Evolutionary conservation across 768 basidiomycete species (phyloP).

Genomic region (Hygrophorus pudorinus): DNA sequence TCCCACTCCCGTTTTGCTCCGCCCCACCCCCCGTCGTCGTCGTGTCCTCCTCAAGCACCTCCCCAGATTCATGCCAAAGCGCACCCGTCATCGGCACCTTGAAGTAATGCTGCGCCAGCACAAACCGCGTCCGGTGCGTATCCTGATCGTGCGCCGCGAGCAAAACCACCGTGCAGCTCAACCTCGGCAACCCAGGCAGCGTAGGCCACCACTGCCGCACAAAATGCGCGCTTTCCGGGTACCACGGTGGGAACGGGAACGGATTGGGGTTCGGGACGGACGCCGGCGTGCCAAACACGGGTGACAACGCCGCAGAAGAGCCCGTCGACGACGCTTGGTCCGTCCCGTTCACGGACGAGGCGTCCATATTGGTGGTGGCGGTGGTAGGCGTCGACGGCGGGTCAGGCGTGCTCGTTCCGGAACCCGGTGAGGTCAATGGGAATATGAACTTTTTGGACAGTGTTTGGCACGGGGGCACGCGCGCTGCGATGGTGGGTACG

Average conservation of each 20-base stretch:
- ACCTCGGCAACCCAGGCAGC: conserved; percentile 47
- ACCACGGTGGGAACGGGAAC: conserved; percentile 59
- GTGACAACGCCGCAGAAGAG: conserved; percentile 1
- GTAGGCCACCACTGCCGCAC: conserved; percentile 79
- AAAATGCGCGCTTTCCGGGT: conserved; percentile 66
- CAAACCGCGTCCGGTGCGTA: conserved; percentile 50
- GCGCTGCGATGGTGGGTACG: conserved; percentile 29
- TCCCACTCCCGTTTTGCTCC: too few relatives aligned
- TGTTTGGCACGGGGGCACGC: conserved; percentile 34
- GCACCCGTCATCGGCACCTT: conserved; percentile 46
- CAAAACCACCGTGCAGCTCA: conserved; percentile 66
- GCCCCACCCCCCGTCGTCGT: too few relatives aligned
- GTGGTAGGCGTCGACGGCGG: conserved; percentile 5
- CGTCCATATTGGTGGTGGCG: not conserved
- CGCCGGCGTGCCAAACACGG: not conserved
- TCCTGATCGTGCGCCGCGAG: conserved; percentile 53
- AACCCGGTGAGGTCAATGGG: conserved; percentile 18
- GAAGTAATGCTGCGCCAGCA: conserved; percentile 71
- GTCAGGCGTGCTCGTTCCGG: conserved; percentile 1
- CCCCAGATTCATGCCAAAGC: not conserved
- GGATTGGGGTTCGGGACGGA: conserved; percentile 34
- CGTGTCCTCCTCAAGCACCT: not conserved
- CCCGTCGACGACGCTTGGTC: not conserved
- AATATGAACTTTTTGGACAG: conserved; percentile 46
- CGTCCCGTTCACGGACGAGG: not conserved